Conservation (phyloP, 345 rosid species). For the Heritiera fomes region DNA sequence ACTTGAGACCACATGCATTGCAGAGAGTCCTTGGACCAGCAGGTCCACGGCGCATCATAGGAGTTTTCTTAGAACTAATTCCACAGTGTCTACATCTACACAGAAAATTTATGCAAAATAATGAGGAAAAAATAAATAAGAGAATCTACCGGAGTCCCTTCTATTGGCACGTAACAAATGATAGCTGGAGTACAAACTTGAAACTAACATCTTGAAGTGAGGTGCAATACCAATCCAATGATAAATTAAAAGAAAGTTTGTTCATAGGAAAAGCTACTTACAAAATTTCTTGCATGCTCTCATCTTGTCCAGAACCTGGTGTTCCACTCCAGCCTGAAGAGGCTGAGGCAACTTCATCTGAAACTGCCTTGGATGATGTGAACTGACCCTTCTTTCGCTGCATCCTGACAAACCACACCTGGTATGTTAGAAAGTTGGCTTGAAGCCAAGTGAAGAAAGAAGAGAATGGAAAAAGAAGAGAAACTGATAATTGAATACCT, state of each 20-base stretch:
- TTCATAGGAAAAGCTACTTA: slow-evolving; percentile 25
- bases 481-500: slow-evolving; percentile 29
- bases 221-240: neutral
- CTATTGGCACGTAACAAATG: neutral
- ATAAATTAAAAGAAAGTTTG: neutral
- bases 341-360: slow-evolving; percentile 37
- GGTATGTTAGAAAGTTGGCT: neutral
- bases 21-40: slow-evolving; percentile 33
- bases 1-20: slow-evolving; percentile 55
- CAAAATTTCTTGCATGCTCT: slow-evolving; percentile 32
- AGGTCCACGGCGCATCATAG: slow-evolving; percentile 56
- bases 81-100: slow-evolving; percentile 45
- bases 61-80: slow-evolving; percentile 42
- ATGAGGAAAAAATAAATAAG: neutral
- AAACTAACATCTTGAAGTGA: slow-evolving; percentile 4
- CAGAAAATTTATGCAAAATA: slow-evolving; percentile 2
- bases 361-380: slow-evolving; percentile 36
- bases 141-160: neutral
- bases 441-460: neutral
- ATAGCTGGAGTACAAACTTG: neutral
- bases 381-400: slow-evolving; percentile 52
- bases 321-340: slow-evolving; percentile 34
- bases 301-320: slow-evolving; percentile 38
- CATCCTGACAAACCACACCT: slow-evolving; percentile 38
- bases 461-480: neutral